Evolutionary conservation across 257 asterid genomes (phyloP), one percentile per base, ranked within the genome.

Genomic region (Lycium ferocissimum): DNA sequence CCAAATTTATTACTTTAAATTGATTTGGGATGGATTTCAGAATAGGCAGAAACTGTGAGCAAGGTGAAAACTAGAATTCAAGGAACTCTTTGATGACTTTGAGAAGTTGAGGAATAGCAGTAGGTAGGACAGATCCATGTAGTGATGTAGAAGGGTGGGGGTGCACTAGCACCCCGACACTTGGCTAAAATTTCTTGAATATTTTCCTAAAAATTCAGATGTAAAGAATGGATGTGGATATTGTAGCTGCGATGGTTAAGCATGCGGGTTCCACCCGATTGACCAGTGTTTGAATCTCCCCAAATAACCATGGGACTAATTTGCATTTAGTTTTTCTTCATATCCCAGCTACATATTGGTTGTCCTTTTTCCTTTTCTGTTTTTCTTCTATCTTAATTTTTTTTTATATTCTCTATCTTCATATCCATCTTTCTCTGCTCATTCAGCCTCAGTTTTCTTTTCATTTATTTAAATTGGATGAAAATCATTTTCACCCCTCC

Each of bases 181-280:
- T 70, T 67, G 75, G 76, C 76, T 38, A 70, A 70, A 70, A 38
- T 40, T 45, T 70, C 56, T 40, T 40, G 79, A 40, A 40, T 9
- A 70, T 70, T 70, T 70, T 70, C 54, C 79, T 14, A 40, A 70
- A 40, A 70, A 8, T 17, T 70, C 79, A 70, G 45, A 70, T 70
- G 40, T 40, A 17, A 18, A 70, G 17, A 70, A 17, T 70, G 54
- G 79, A 33, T 70, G 54, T 69, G 51, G 76, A 17, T 53, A 70
- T 8, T 6, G 7, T 70, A 17, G 79, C 4, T 70, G 79, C 79
- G 40, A 38, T 70, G 54, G 79, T 70, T 70, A 70, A 35, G 22
- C 49, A 7, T 67, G 49, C 3, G 51, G 56, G 54, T 40, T 70
- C 35, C 12, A 18, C 54, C 54, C 7, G 2, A 33, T 9, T 70